Base-by-base conservation (phyloP, 1,284 basidiomycete species). In the Tilletia caries region DNA sequence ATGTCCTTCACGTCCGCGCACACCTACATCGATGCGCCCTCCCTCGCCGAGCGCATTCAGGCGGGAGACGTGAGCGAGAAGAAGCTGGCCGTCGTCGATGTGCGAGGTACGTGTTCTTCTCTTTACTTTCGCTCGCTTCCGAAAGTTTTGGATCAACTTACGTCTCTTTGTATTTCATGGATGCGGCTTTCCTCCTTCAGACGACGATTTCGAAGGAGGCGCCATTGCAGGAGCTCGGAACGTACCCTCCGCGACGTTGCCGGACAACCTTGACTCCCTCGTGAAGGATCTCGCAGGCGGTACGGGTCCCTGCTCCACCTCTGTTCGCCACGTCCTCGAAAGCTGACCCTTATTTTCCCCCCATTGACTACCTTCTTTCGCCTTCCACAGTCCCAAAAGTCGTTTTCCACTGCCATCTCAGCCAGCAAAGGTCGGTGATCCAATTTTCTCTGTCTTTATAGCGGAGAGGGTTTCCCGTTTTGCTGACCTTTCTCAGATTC, bases 401-500 rank as follows among this genome's bases (percentile, higher is more conserved):
- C 46, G 75, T 84, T 32, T 84, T 84, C 66, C 84, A 84, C 71
- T 84, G 84, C 66, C 72, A 79, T 8, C 73, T 84, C 2, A 81
- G 79, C 32, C 84, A 83, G 69, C 67, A 74, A 72, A 73, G 79
- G 71, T 75, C 41, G 50, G 72, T 70, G 25, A 5, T 6, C 64
- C 64, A 12, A 44, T 25, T 23, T 20, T 65, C 5, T 3, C 13
- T 2, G 33, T 20, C 33, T 20, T 12, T 25, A 6, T 25, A 32
- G 13, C 12, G 10, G n/a, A n/a, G n/a, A n/a, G n/a, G n/a, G n/a
- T n/a, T n/a, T n/a, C n/a, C n/a, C n/a, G n/a, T n/a, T n/a, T n/a
- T n/a, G 37, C 37, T 41, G 37, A 15, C 37, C 37, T 41, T 41
- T 10, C 8, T 2, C 15, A 41, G 8, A 8, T 50, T 8, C 48